Percentiles rank a stretch among this genome's conserved stretches.
These are phyloP conservation scores for Elasticomyces elasticus DNA, from an alignment of 495 filamentous ascomycete genomes.

Conservation along the genomic window DNA sequence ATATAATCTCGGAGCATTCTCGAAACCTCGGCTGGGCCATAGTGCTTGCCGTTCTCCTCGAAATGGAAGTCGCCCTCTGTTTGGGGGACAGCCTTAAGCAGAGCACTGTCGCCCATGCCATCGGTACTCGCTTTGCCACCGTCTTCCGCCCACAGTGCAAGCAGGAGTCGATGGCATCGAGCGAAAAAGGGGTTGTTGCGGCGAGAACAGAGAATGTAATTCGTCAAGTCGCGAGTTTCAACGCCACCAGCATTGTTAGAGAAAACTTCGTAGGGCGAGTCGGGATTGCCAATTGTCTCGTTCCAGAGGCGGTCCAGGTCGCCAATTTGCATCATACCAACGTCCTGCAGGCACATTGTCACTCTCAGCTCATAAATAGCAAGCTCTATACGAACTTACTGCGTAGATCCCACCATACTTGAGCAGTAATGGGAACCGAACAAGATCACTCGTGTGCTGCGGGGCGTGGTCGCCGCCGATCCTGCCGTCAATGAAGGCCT, in stretches of 20 bases:
- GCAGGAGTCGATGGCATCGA: conserved; percentile 41
- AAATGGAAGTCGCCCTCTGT: conserved; percentile 22
- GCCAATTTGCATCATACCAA: conserved; percentile 45
- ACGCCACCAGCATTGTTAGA: conserved; percentile 36
- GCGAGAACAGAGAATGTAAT: conserved; percentile 41
- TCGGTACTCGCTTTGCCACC: conserved; percentile 41
- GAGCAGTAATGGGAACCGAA: conserved; percentile 45
- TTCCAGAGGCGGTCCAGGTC: conserved; percentile 45
- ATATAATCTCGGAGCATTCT: conserved; percentile 41
- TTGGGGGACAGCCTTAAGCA: conserved; percentile 34
- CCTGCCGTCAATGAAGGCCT: conserved; percentile 38
- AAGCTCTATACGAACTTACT: neutral
- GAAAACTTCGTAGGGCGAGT: conserved; percentile 39
- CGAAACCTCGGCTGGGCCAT: neutral
- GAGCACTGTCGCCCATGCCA: conserved; percentile 41
- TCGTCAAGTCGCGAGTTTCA: conserved; percentile 33
- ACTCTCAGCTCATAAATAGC: neutral
- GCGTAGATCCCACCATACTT: conserved; percentile 49
- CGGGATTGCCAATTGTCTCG: conserved; percentile 36
- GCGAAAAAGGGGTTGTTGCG: conserved; percentile 39
- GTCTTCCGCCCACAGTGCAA: conserved; percentile 41
- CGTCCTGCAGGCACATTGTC: conserved; percentile 27
- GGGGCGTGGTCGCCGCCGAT: conserved; percentile 39
- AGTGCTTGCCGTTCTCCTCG: conserved; percentile 19
- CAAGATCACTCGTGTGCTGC: conserved; percentile 48